Base-by-base conservation (phyloP, 305 asterid species). In the Caryopteris hybrid region DNA sequence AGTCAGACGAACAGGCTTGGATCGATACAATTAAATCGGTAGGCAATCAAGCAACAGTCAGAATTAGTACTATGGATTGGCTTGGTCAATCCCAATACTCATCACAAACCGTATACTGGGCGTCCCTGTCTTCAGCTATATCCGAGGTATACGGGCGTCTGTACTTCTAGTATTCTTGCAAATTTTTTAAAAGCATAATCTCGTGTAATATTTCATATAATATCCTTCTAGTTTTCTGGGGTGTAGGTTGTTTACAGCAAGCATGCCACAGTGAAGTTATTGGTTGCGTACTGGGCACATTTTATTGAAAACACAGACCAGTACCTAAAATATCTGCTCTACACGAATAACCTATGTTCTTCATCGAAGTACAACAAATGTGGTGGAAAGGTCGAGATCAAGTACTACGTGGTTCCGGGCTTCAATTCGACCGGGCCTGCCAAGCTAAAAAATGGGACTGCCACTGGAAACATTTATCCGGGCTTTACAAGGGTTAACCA, bases 41-140 rank as follows among this genome's bases (percentile, higher is more conserved):
- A 6, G 75, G 83, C 62, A 63, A 71, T 0, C 86, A 92, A 23
- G 89, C 60, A 57, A 86, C 87, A 2, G 72, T 92, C 67, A 83
- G 94, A 80, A 86, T 92, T 57, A 89, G 83, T 66, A 89, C 95
- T 45, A 89, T 92, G 98, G 96, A 92, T 76, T 92, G 94, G 96
- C 98, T 92, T 58, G 96, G 98, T 68, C 98, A 91, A 65, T 91
- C 98, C 13, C 89, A 84, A 64, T 91, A 85, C 88, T 48, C 70
- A 47, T 66, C 82, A 31, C 78, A 79, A 53, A 83, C 90, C 11
- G 81, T 91, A 41, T 89, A 80, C 64, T 91, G 98, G 98, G 64
- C 96, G 10, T 72, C 98, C 47, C 82, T 91, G 56, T 87, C 96
- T 70, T 79, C 95, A 42, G 96, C 96, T 64, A 72, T 92, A 52